phyloP scores from a whole-genome alignment of 768 basidiomycete species.

The Boletus reticulatus region DNA sequence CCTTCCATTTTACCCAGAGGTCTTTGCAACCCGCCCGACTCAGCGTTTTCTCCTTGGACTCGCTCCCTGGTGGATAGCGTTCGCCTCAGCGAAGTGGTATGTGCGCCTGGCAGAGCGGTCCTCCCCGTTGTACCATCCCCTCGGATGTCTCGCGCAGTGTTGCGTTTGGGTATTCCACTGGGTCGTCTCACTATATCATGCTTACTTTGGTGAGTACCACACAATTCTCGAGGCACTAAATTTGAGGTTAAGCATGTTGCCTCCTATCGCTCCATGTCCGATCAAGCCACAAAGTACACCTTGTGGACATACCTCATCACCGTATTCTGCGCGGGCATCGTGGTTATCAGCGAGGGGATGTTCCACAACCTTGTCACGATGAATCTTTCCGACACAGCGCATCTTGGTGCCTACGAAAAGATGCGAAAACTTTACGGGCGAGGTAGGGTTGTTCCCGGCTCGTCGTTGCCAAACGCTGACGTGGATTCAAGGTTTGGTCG shows the following conservation, averaged over 20 bases:
- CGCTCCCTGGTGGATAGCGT: slow-evolving; percentile 20
- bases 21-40: slow-evolving; percentile 8
- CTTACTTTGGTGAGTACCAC: slow-evolving; percentile 17
- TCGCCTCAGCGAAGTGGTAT: slow-evolving; percentile 19
- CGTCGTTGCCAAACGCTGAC: background rate
- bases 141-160: slow-evolving; percentile 25
- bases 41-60: slow-evolving; percentile 23
- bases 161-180: slow-evolving; percentile 26
- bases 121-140: slow-evolving; percentile 22
- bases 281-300: slow-evolving; percentile 13
- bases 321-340: slow-evolving; percentile 14
- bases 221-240: background rate
- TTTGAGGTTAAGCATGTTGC: background rate
- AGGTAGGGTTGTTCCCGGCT: background rate
- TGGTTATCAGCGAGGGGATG: slow-evolving; percentile 16
- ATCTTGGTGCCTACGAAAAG: slow-evolving; percentile 19
- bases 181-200: slow-evolving; percentile 16
- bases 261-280: background rate
- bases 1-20: slow-evolving; percentile 10
- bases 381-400: slow-evolving; percentile 1
- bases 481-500: slow-evolving; percentile 3
- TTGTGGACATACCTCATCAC: slow-evolving; percentile 16
- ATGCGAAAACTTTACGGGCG: slow-evolving; percentile 13
- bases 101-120: slow-evolving; percentile 19
- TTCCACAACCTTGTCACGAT: slow-evolving; percentile 20